Evolutionary conservation across 495 filamentous ascomycete species (phyloP), one percentile per base, ranked within the genome.

Genomic region (Aspergillus sclerotiicarbonarius): DNA sequence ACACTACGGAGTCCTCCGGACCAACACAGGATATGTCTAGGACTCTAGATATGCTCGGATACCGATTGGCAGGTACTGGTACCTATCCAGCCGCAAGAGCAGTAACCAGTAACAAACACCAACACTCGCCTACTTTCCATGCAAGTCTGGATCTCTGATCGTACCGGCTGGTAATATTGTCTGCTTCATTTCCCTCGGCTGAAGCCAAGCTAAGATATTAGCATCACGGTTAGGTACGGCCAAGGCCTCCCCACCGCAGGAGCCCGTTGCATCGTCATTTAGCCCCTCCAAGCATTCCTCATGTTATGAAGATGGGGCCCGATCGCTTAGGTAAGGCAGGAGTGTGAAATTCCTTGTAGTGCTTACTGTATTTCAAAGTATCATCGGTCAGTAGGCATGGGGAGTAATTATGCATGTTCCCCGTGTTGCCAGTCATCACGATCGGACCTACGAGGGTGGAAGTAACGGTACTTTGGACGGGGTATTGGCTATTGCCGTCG

Each of bases 221-320:
- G 47, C 47, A 31, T 25, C 47, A 31, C 29, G 29, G 21, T 50
- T 50, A n/a, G n/a, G n/a, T n/a, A 32, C 32, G 47, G 47, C 31
- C 31, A 12, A 50, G 47, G 18, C 31, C 25, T 50, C 47, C 9
- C 47, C 47, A 50, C 47, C 15, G 5, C 25, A 32, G 29, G 16
- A 50, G 13, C 21, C 47, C 47, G 31, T 31, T n/a, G 47, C 47
- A 50, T 50, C 47, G 47, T 50, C 47, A 31, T 50, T 50, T 50
- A 25, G 47, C 47, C 47, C 47, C 47, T 50, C 47, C 19, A 13
- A n/a, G 6, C n/a, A 15, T 50, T 50, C 47, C 31, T n/a, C 31
- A 50, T 29, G 29, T 15, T 50, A 5, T 16, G 21, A 50, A 16
- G 25, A 29, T 50, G 25, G 15, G 47, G 47, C 13, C 25, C 47